These are phyloP conservation scores for Ceratorhiza oryzae-sativae DNA, from an alignment of 1,284 basidiomycete species.

Conservation along the genomic window DNA sequence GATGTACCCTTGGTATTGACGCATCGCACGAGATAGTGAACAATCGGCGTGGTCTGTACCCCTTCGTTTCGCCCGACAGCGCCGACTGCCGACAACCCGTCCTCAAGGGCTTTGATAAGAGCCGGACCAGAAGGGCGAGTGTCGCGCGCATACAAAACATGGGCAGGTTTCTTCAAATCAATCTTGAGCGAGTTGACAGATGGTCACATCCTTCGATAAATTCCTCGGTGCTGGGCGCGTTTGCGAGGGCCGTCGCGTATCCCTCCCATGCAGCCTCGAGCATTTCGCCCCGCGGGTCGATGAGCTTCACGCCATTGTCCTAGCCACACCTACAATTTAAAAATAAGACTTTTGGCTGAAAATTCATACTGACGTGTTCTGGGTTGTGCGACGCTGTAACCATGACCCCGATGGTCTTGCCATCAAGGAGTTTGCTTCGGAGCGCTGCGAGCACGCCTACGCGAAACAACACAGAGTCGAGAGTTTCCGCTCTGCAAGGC, in stretches of 20 bases:
- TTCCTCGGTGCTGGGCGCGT: constrained; percentile 76
- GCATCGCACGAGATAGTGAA: constrained; percentile 93
- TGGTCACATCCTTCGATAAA: constrained; percentile 72
- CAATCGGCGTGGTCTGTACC: constrained; percentile 91
- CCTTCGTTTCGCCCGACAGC: constrained; percentile 75
- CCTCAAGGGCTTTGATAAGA: constrained; percentile 83
- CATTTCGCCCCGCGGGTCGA: constrained; percentile 99
- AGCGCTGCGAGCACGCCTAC: constrained; percentile 91
- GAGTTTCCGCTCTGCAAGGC: constrained; percentile 67
- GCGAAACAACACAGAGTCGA: constrained; percentile 94
- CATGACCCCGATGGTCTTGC: constrained; percentile 96
- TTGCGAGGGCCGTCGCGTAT: constrained; percentile 89
- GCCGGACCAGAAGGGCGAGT: constrained; percentile 89
- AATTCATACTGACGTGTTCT: constrained; percentile 69
- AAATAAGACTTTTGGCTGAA: constrained; percentile 5
- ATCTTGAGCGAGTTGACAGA: constrained; percentile 77
- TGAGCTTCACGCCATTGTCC: constrained; percentile 99
- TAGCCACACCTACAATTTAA: constrained; percentile 50
- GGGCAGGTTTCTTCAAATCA: constrained; percentile 77
- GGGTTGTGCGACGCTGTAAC: constrained; percentile 99
- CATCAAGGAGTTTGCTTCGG: constrained; percentile 87
- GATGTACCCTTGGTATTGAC: constrained; percentile 84
- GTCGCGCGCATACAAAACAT: constrained; percentile 91
- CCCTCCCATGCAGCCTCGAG: constrained; percentile 94
- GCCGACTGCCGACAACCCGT: constrained; percentile 79